Conservation (phyloP, 306 rosid genomes). For the Neltuma alba region DNA sequence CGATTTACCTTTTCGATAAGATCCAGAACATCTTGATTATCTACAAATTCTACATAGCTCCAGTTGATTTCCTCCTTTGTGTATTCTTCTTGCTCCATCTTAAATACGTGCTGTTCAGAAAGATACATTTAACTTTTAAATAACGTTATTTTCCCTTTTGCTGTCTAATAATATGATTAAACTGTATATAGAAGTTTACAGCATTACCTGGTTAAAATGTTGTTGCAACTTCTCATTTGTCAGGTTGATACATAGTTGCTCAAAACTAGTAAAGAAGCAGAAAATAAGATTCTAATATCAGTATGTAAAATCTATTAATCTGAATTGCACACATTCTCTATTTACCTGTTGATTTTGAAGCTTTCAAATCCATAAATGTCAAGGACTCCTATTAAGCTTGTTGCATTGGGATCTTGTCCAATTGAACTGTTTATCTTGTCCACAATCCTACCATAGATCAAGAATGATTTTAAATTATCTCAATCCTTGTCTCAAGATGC, state of each 20-base stretch:
- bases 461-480: conserved; percentile 21
- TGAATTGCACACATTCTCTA: neutral
- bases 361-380: conserved; percentile 92
- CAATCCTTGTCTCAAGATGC: conserved; percentile 28
- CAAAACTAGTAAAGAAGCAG: conserved; percentile 59
- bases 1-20: conserved; percentile 81
- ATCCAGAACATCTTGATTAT: conserved; percentile 90
- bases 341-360: conserved; percentile 87
- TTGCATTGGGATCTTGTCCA: conserved; percentile 82
- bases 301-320: conserved; percentile 18
- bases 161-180: neutral
- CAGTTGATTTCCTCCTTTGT: conserved; percentile 84
- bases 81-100: conserved; percentile 97
- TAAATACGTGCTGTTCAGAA: conserved; percentile 81
- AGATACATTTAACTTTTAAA: conserved; percentile 25
- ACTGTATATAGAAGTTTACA: conserved; percentile 32
- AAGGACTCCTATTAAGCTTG: conserved; percentile 83
- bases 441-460: conserved; percentile 70
- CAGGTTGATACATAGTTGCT: conserved; percentile 89
- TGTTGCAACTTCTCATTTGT: conserved; percentile 92
- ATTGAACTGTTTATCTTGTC: conserved; percentile 86
- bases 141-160: conserved; percentile 12
- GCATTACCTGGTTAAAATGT: conserved; percentile 85
- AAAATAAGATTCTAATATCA: conserved; percentile 22
- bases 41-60: conserved; percentile 91